Evolutionary conservation across 2,329 filamentous ascomycete genomes (phyloP).

Genomic region (Neofusicoccum laricinum): DNA sequence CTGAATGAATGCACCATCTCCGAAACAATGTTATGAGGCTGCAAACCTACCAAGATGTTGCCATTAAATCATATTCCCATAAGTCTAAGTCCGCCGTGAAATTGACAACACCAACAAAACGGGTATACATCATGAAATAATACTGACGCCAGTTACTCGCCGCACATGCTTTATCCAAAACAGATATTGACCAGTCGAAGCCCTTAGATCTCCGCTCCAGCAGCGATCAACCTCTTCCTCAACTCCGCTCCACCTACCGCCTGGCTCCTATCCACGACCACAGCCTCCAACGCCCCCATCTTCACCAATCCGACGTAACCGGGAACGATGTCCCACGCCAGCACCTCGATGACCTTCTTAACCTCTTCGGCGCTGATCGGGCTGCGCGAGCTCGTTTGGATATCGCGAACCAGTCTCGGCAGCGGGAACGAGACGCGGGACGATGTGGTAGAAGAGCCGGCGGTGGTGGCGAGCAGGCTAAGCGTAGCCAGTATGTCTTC

Average conservation of each 20-base stretch:
- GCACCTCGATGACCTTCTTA: conserved; percentile 40
- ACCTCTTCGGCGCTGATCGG: conserved; percentile 47
- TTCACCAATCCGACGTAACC: conserved; percentile 41
- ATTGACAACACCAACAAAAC: too few species aligned
- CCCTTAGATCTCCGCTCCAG: not conserved
- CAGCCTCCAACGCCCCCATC: conserved; percentile 40
- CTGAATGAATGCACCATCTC: too few species aligned
- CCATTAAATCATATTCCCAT: too few species aligned
- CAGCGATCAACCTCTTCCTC: conserved; percentile 27
- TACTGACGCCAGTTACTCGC: too few species aligned
- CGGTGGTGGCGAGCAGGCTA: conserved; percentile 37
- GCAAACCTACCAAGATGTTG: too few species aligned
- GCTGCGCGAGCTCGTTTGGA: conserved; percentile 46
- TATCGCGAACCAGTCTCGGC: conserved; percentile 38
- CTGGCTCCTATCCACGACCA: conserved; percentile 38
- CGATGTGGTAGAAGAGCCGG: not conserved
- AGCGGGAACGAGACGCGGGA: conserved; percentile 44
- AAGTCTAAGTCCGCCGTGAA: too few species aligned
- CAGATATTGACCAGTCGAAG: too few species aligned
- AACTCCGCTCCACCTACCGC: conserved; percentile 32
- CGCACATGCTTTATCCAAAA: too few species aligned
- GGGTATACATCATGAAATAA: too few species aligned
- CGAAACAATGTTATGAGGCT: too few species aligned
- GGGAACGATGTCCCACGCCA: conserved; percentile 43
- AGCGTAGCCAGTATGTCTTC: conserved; percentile 46